Evolutionary conservation across 192 early-diverging fungal genomes (phyloP), one percentile per base, ranked within the genome.

Genomic region (Cetraspora pellucida): DNA sequence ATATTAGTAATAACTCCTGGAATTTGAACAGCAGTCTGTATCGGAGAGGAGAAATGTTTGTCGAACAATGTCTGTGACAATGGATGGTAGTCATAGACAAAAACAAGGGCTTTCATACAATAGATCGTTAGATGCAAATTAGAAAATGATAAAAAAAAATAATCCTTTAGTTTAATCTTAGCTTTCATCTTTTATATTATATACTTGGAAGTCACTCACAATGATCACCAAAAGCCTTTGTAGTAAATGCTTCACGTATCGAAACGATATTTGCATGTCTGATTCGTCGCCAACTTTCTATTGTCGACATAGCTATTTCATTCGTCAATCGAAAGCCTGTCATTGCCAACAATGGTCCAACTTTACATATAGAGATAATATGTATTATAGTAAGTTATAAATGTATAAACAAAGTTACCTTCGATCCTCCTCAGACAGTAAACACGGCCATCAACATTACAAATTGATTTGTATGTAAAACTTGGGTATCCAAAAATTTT

Each of bases 1-100:
- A 95, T 86, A 21, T 81, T 72, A 13, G 69, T 79, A 30, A 76
- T 67, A 3, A 77, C 79, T 30, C 82, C 84, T 7, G 83, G 43
- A 21, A 27, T n/a, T 25, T 59, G 66, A 68, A 47, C 23, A 14
- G 46, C 11, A 1, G 23, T 4, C 23, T 68, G 66, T 13, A 68
- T 37, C 37, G 63, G 27, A 9, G 88, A 79, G 8, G 85, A 73
- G 72, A 95, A 94, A 80, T 93, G 89, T 30, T 90, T 89, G 10
- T 87, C 84, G 72, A 82, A 86, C 2, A 96, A 78, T 0, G 95
- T 95, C 60, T 83, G 85, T 10, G 92, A 85, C 25, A 92, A 90
- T 10, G 96, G 96, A 84, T 95, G 92, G 81, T 93, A 97, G 80
- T 98, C 97, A 79, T 95, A 96, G 7, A 98, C 96, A 78, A 99